These are phyloP conservation scores for Aristolochia contorta DNA, from an alignment of 164 flowering plant species.

Conservation along the genomic window DNA sequence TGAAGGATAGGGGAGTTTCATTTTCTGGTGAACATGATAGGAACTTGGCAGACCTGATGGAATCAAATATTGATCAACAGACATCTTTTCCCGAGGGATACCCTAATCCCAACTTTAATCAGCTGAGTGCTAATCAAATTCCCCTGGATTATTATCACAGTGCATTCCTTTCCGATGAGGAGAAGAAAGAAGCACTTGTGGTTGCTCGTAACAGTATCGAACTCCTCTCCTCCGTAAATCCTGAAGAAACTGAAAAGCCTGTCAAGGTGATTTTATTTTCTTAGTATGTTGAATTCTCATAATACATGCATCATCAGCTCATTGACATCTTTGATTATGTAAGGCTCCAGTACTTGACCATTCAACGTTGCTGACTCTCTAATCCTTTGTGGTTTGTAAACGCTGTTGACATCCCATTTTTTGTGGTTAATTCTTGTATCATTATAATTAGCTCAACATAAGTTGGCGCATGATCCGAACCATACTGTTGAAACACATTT, in stretches of 20 bases:
- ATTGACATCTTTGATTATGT: too few species aligned
- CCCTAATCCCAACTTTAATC: slow-evolving; percentile 36
- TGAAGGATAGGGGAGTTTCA: slow-evolving; percentile 33
- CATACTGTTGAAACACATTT: too few species aligned
- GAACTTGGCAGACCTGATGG: slow-evolving; percentile 26
- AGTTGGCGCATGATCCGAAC: too few species aligned
- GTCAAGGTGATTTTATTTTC: slow-evolving; percentile 25
- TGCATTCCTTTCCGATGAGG: slow-evolving; percentile 38
- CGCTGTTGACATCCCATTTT: too few species aligned
- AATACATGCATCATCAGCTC: too few species aligned
- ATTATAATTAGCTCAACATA: too few species aligned
- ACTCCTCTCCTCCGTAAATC: slow-evolving; percentile 49
- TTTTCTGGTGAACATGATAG: slow-evolving; percentile 20
- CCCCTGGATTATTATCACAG: slow-evolving; percentile 15
- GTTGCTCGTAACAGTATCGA: slow-evolving; percentile 67
- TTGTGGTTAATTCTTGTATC: too few species aligned
- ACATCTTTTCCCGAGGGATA: slow-evolving; percentile 45
- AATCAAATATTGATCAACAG: slow-evolving; percentile 32
- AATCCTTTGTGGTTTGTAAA: too few species aligned
- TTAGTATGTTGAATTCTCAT: too few species aligned
- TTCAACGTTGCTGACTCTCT: too few species aligned
- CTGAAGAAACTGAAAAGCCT: slow-evolving; percentile 2
- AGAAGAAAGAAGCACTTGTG: slow-evolving; percentile 55
- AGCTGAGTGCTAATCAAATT: slow-evolving; percentile 15
- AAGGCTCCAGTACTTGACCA: too few species aligned